Percentiles rank a stretch among this genome's conserved stretches.
Conservation (phyloP, 2,329 filamentous ascomycete genomes). For the Pseudopithomyces chartarum region DNA sequence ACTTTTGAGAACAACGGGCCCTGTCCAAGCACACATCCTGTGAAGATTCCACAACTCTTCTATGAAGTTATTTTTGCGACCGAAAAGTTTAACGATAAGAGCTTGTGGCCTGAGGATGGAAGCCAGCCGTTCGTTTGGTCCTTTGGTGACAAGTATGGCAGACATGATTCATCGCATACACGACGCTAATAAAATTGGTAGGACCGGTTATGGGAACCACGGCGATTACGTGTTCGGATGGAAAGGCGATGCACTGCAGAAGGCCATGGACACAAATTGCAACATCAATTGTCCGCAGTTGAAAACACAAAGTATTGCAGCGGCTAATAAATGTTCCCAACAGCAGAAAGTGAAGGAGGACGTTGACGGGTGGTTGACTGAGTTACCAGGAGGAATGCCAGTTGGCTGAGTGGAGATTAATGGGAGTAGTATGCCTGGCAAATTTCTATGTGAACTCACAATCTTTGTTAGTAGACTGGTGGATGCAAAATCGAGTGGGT, state of each 20-base stretch:
- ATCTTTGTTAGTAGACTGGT: no score
- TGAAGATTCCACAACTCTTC: conserved; percentile 27
- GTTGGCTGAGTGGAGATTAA: neutral
- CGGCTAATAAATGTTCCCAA: conserved; percentile 63
- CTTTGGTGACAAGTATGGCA: conserved; percentile 40
- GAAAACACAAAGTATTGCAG: conserved; percentile 51
- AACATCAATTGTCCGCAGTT: conserved; percentile 48
- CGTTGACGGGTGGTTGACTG: conserved; percentile 73
- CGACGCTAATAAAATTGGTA: conserved; percentile 38
- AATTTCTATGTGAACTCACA: no score
- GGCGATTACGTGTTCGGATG: conserved; percentile 60
- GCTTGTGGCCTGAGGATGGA: conserved; percentile 24
- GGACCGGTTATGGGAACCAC: conserved; percentile 54
- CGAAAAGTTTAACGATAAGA: conserved; percentile 35
- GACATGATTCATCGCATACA: conserved; percentile 13
- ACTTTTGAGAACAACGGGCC: conserved; percentile 51
- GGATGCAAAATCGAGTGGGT: no score
- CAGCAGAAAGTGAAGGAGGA: conserved; percentile 72
- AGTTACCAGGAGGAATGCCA: conserved; percentile 26
- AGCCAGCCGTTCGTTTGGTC: conserved; percentile 38
- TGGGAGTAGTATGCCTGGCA: no score
- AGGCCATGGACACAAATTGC: conserved; percentile 28
- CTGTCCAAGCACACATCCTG: conserved; percentile 57
- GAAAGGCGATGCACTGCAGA: conserved; percentile 56
- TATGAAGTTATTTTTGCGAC: conserved; percentile 37